Evolutionary conservation across 176 grass and related monocot species (phyloP).

Genomic region (Puccinellia tenuiflora): DNA sequence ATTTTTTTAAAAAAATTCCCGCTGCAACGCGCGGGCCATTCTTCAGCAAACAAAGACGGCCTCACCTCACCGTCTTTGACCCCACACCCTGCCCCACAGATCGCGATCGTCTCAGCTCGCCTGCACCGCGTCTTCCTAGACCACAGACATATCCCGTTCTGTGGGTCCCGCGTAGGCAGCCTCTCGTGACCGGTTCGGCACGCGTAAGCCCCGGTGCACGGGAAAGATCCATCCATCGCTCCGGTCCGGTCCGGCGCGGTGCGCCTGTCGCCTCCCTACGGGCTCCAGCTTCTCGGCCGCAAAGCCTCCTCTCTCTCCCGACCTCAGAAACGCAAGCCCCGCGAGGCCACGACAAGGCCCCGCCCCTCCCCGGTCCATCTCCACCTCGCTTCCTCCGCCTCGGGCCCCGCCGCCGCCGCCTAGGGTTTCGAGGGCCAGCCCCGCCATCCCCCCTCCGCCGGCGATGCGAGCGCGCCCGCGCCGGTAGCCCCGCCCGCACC

Average conservation of each 20-base stretch:
- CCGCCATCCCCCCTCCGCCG: background rate
- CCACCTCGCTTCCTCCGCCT: slow-evolving; percentile 31
- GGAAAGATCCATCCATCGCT: too few relatives aligned
- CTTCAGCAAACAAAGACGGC: background rate
- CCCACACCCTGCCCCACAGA: background rate
- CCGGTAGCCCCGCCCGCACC: slow-evolving; percentile 17
- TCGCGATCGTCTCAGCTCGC: background rate
- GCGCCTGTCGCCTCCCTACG: too few relatives aligned
- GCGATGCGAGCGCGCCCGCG: slow-evolving; percentile 27
- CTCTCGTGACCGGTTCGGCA: background rate
- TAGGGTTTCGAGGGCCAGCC: slow-evolving; percentile 25
- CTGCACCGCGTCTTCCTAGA: background rate
- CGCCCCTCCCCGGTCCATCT: background rate
- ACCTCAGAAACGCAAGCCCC: slow-evolving; percentile 25
- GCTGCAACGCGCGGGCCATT: too few relatives aligned
- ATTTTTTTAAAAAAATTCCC: too few relatives aligned
- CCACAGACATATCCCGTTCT: background rate
- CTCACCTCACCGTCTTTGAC: background rate
- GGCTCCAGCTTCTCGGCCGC: too few relatives aligned
- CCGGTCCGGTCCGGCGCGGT: too few relatives aligned
- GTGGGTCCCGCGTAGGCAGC: background rate
- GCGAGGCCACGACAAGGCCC: slow-evolving; percentile 10
- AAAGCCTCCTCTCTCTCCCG: background rate
- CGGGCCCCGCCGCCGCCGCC: slow-evolving; percentile 4
- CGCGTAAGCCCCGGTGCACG: background rate